Evolutionary conservation across 2,329 filamentous ascomycete genomes (phyloP), one percentile per base, ranked within the genome.

Genomic region (Neonectria punicea): DNA sequence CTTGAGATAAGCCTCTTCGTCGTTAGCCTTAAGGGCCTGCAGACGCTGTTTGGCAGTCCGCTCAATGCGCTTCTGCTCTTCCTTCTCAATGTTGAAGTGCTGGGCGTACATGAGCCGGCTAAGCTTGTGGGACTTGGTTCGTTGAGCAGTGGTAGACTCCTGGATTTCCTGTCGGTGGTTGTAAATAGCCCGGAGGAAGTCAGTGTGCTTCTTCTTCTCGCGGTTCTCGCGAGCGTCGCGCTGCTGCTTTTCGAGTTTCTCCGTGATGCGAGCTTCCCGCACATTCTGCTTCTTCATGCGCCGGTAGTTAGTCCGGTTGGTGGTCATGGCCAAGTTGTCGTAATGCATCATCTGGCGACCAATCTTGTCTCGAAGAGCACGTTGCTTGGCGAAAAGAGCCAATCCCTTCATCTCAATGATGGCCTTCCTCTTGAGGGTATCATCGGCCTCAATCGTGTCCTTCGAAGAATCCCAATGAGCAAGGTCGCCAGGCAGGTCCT

Each of bases 161-260:
- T 88, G 86, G 49, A 98, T 89, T 72, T 97, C 94, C 53, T 88
- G 86, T 61, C 92, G 89, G 79, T 98, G 95, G 70, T 89, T 90
- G 71, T 93, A 87, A 57, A 99, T 93, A 39, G 94, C 92, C 68
- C 93, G 90, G 63, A 99, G 86, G 80, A 97, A 97, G 78, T 98
- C 95, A 66, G 87, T 89, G 76, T 98, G 95, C 83, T 97, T 97
- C 89, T 97, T 96, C 89, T 97, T 97, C 82, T 99, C 96, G 68
- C 97, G 93, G 70, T 92, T 93, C 83, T 98, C 95, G 63, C 96
- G 92, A 46, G 94, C 95, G 79, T 98, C 95, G 62, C 96, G 93
- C 79, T 99, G 96, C 79, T 99, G 94, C 83, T 98, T 98, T 87
- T 99, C 96, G 2, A 99, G 89, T 81, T 98, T 99, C 87, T 99